These are phyloP conservation scores for Symbiodinium natans DNA, from an alignment of 73 alveolate species.

Conservation along the genomic window DNA sequence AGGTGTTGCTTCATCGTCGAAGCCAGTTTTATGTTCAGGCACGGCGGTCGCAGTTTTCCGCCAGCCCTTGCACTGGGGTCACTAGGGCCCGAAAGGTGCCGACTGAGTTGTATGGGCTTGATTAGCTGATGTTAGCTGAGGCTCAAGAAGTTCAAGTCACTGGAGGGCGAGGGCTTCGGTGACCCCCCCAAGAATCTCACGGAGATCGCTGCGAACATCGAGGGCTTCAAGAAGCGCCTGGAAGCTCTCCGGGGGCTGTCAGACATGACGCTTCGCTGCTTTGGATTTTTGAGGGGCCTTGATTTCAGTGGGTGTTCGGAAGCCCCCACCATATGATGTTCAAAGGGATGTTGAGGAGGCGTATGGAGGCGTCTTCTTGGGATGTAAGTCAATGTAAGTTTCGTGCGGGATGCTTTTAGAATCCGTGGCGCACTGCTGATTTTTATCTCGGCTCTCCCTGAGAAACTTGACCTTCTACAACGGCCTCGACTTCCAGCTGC, in stretches of 20 bases:
- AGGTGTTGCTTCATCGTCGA: too few relatives aligned
- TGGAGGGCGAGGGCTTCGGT: conserved; percentile 43
- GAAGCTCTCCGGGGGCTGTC: conserved; percentile 13
- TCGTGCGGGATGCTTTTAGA: too few relatives aligned
- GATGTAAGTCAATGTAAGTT: too few relatives aligned
- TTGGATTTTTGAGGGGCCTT: not conserved
- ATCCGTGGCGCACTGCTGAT: too few relatives aligned
- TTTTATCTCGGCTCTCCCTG: not conserved
- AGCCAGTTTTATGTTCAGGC: too few relatives aligned
- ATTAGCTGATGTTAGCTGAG: not conserved
- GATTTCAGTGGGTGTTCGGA: not conserved
- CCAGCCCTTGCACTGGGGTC: too few relatives aligned
- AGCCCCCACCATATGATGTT: not conserved
- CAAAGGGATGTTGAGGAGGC: not conserved
- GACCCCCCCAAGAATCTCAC: conserved; percentile 11
- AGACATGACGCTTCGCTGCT: not conserved
- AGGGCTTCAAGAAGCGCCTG: conserved; percentile 70
- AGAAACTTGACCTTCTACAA: conserved; percentile 61
- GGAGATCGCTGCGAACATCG: conserved; percentile 71
- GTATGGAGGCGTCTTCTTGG: too few relatives aligned
- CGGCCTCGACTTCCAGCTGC: conserved; percentile 86
- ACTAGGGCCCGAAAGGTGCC: too few relatives aligned
- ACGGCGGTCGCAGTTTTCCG: too few relatives aligned
- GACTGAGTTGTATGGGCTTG: too few relatives aligned
- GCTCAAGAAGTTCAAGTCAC: conserved; percentile 37